phyloP scores from a whole-genome alignment of 129 eudicot genomes.

The Erigeron canadensis region DNA sequence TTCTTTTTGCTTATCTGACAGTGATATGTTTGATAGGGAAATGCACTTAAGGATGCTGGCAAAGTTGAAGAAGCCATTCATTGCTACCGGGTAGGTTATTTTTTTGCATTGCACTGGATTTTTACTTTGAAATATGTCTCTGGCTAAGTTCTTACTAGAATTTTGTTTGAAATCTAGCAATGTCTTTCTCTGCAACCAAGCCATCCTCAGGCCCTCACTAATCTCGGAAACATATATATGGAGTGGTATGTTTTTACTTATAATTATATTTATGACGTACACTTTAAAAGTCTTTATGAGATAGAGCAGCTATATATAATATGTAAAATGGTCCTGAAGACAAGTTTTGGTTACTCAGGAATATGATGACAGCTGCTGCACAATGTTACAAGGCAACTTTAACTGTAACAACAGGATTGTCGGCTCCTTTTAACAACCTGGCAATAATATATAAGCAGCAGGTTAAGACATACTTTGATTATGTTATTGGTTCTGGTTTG shows the following conservation, averaged over 20 bases:
- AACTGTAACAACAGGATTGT: slow-evolving; percentile 84
- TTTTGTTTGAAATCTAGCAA: slow-evolving; percentile 53
- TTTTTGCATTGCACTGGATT: neutral
- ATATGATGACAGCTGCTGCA: slow-evolving; percentile 89
- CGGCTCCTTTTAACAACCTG: slow-evolving; percentile 93
- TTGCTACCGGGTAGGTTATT: slow-evolving; percentile 73
- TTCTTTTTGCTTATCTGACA: neutral
- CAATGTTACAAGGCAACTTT: slow-evolving; percentile 86
- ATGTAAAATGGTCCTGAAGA: slow-evolving; percentile 18
- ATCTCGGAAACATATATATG: slow-evolving; percentile 96
- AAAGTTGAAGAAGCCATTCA: slow-evolving; percentile 82
- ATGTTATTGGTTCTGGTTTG: slow-evolving; percentile 1
- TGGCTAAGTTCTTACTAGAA: neutral
- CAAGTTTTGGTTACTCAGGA: slow-evolving; percentile 53
- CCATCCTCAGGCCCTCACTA: slow-evolving; percentile 97
- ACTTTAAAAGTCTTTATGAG: neutral
- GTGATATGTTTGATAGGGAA: slow-evolving; percentile 51
- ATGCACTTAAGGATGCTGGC: slow-evolving; percentile 91
- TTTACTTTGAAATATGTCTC: neutral
- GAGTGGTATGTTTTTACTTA: slow-evolving; percentile 62
- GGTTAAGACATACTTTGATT: slow-evolving; percentile 40
- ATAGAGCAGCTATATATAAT: neutral
- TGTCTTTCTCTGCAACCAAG: slow-evolving; percentile 89
- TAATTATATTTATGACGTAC: slow-evolving; percentile 7
- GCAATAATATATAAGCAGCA: slow-evolving; percentile 96